Base-by-base conservation (phyloP, 2,329 filamentous ascomycete species). In the Byssothecium circinans region DNA sequence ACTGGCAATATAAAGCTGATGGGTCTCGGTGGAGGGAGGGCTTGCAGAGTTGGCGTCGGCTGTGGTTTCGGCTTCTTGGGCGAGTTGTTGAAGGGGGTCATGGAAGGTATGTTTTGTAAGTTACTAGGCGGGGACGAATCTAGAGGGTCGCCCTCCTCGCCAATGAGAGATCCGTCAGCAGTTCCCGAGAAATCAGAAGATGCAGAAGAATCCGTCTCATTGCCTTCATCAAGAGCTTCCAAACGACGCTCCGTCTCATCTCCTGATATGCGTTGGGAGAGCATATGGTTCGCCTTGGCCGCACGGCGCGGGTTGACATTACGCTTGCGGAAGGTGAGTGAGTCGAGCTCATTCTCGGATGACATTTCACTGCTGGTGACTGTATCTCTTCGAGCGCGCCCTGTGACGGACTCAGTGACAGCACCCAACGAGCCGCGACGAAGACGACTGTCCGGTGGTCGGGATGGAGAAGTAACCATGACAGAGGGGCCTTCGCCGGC, bases 351-450 rank as follows among this genome's bases (percentile, higher is more conserved):
- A 58, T 89, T 91, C 53, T 92, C 88, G 0, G 88, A 91, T 0
- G 88, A 91, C 59, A 92, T 83, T 57, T 92, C 88, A 61, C 87
- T 91, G 70, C 87, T 90, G 1, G 88, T 91, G 38, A 88, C 85
- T 0, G 88, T 91, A 65, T 91, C 88, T 54, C 87, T 76, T 27
- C 88, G 77, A 1, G 84, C 78, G 14, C 87, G 77, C 70, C 87
- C 85, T 66, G 86, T 88, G 48, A 86, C 81, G 1, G 81, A 82
- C 57, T 89, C 86, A 20, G 89, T 15, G 8, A 32, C 72, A 0
- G 85, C 82, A 17, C 86, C 86, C 57, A 90, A 81, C 0, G 88
- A 91, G 10, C 86, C 87, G 56, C 87, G 78, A 15, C 87, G 77
- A 15, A 77, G 71, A 49, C 76, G 71, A 67, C 73, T 43, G 18